phyloP scores from a whole-genome alignment of 1,139 yeast species.

The Sugiyamaella novakii region DNA sequence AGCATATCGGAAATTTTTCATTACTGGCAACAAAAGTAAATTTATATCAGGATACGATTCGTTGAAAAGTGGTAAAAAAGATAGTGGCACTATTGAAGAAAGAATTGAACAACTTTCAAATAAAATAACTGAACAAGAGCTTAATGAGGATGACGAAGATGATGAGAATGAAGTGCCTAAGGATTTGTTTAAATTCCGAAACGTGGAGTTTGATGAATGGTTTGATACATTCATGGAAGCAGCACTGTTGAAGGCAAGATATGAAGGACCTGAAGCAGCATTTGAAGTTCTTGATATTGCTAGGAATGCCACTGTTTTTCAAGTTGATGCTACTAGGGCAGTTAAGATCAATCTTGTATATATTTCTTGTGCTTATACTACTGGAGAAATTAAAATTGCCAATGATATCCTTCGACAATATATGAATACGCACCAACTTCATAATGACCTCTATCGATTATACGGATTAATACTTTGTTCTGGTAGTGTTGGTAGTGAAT shows the following conservation, averaged over 20 bases:
- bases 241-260: conserved; percentile 64
- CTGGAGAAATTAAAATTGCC: conserved; percentile 54
- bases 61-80: conserved; percentile 46
- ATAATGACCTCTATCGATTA: conserved; percentile 65
- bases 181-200: conserved; percentile 58
- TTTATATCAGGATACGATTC: conserved; percentile 64
- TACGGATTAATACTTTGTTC: conserved; percentile 71
- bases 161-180: conserved; percentile 47
- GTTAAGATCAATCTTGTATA: conserved; percentile 64
- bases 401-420: conserved; percentile 63
- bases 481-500: conserved; percentile 58
- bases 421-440: conserved; percentile 70
- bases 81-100: conserved; percentile 57
- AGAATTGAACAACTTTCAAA: conserved; percentile 63
- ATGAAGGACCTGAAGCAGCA: conserved; percentile 69
- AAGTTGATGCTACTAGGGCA: conserved; percentile 38
- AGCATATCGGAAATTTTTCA: conserved; percentile 74
- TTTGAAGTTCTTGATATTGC: conserved; percentile 72
- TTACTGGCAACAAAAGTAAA: conserved; percentile 55
- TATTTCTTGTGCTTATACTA: conserved; percentile 62
- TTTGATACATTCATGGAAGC: conserved; percentile 79
- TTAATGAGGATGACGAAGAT: conserved; percentile 43
- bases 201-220: conserved; percentile 79
- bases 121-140: conserved; percentile 28
- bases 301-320: conserved; percentile 35